Evolutionary conservation across 2,329 filamentous ascomycete species (phyloP).

Genomic region (Penicillium frequentans): DNA sequence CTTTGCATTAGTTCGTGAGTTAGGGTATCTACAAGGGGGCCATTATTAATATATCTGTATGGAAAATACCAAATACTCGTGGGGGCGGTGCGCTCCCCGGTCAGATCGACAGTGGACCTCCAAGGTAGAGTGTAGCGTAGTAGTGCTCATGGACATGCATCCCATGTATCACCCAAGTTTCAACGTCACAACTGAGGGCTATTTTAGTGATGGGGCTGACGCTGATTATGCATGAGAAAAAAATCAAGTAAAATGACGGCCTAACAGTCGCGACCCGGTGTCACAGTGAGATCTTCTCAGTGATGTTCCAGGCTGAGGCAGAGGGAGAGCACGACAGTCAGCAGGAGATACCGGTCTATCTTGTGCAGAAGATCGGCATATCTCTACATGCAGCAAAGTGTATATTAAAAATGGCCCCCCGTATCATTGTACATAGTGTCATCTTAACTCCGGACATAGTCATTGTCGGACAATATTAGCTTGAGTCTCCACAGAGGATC

Average conservation of each 20-base stretch:
- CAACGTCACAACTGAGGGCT: background rate
- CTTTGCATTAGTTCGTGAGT: background rate
- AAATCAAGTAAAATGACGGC: background rate
- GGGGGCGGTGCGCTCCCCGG: background rate
- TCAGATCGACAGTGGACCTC: background rate
- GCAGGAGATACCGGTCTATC: background rate
- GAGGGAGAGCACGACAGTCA: constrained; percentile 6
- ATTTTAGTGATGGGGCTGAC: background rate
- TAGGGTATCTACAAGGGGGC: background rate
- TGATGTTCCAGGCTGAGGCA: constrained; percentile 15
- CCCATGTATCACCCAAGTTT: constrained; percentile 1
- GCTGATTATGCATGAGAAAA: background rate
- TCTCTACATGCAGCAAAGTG: background rate
- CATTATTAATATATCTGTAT: background rate
- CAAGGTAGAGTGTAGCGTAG: background rate
- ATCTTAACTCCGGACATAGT: background rate
- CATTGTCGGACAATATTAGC: constrained; percentile 1
- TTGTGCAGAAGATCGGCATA: background rate
- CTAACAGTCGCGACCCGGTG: background rate
- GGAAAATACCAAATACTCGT: background rate
- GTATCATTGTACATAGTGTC: background rate
- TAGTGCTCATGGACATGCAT: background rate
- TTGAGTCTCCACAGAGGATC: background rate
- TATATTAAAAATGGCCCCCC: background rate
- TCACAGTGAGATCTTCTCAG: constrained; percentile 7